Percentiles rank a stretch among this genome's conserved stretches.
Conservation (phyloP, 495 filamentous ascomycete genomes). For the Melanomma pulvis-pyrius region DNA sequence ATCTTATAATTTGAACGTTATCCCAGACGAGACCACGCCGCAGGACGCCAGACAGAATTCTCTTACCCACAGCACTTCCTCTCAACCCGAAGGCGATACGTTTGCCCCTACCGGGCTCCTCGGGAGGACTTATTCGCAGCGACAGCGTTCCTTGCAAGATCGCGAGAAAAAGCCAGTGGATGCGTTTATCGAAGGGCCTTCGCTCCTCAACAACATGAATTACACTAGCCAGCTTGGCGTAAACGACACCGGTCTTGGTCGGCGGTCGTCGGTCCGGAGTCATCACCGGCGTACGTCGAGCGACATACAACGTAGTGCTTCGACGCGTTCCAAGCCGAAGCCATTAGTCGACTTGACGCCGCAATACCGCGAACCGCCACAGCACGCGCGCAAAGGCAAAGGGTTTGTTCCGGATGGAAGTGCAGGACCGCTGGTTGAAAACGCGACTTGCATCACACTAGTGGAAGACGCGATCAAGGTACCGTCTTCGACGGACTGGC, state of each 20-base stretch:
- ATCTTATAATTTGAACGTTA: slow-evolving; percentile 40
- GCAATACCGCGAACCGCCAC: slow-evolving; percentile 72
- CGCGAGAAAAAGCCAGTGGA: slow-evolving; percentile 45
- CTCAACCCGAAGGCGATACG: slow-evolving; percentile 47
- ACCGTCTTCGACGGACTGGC: slow-evolving; percentile 59
- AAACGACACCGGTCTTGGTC: slow-evolving; percentile 21
- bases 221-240: not conserved
- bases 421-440: slow-evolving; percentile 61
- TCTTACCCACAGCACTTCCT: slow-evolving; percentile 26
- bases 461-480: slow-evolving; percentile 56
- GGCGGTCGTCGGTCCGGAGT: slow-evolving; percentile 26
- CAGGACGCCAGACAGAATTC: slow-evolving; percentile 8
- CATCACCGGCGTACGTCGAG: slow-evolving; percentile 30
- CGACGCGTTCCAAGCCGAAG: slow-evolving; percentile 49
- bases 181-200: slow-evolving; percentile 56
- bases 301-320: slow-evolving; percentile 37
- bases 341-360: slow-evolving; percentile 79
- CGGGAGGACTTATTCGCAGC: slow-evolving; percentile 64
- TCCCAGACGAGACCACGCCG: slow-evolving; percentile 15
- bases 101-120: slow-evolving; percentile 63
- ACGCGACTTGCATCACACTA: slow-evolving; percentile 53
- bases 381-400: slow-evolving; percentile 68
- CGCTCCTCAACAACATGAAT: slow-evolving; percentile 49
- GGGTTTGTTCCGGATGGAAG: slow-evolving; percentile 64
- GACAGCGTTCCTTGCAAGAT: slow-evolving; percentile 60